Base-by-base conservation (phyloP, 768 basidiomycete genomes). In the Amanita exitialis region DNA sequence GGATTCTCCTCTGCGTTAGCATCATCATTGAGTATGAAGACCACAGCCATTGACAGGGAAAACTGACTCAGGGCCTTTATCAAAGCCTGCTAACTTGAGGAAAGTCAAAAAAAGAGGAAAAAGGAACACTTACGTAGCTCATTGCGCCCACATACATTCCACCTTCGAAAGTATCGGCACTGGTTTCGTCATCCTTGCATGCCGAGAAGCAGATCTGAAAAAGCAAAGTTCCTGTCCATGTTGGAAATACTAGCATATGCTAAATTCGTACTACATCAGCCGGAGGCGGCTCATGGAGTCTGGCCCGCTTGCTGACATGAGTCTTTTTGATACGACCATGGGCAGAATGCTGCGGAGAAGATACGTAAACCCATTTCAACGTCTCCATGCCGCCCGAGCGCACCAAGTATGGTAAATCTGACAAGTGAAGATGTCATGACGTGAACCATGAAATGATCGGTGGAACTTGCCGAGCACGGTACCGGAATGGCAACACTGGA, bases 131-230 rank as follows among this genome's bases (percentile, higher is more conserved):
- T 60, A 86, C 86, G 65, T 83, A 74, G 63, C 84, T 86, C 82
- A 89, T 89, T 3, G 86, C 87, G 2, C 87, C 87, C 6, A 84
- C 80, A 0, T 86, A 82, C 3, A 77, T 68, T 18, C 82, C 83
- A 20, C 70, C 72, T 23, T 75, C 69, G 46, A 77, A 76, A 1
- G 84, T 84, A 59, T 88, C 86, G 0, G 83, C 81, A 59, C 85
- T 88, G 0, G 77, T 86, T 63, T 86, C 78, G 30, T 73, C 73
- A 61, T 89, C 87, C 47, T 77, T 71, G 58, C 86, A 86, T 18
- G 78, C 84, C 15, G 84, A 80, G 64, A 80, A 86, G 1, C 81
- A 83, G 47, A 89, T 82, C 80, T 85, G 54, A 41, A 32, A 27
- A 38, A 23, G 20, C 27, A 37, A 34, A 25, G 12, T 8, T 34